Evolutionary conservation across 176 grass and related monocot species (phyloP), one percentile per base, ranked within the genome.

Genomic region (Paspalum notatum): DNA sequence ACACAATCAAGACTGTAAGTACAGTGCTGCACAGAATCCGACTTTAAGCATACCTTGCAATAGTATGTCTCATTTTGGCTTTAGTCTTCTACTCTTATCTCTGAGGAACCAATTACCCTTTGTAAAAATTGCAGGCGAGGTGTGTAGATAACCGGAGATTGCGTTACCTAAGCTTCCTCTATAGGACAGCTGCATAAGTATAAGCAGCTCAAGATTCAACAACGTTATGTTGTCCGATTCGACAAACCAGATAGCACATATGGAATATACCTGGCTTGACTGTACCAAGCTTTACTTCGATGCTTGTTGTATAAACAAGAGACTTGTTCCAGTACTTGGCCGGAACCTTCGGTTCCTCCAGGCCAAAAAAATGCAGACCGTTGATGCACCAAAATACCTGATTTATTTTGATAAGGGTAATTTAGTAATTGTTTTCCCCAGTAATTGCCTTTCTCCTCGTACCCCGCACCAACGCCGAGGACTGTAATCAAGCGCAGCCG

Each of bases 1-100:
- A 90, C 71, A 83, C 70, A 86, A 52, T 82, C 84, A 60, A 95
- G 83, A 79, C 78, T 81, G 76, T 93, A 84, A 87, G 85, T 91
- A 26, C 2, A 62, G 18, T 24, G 38, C 54, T 64, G 48, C 17
- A 60, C 55, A 56, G 14, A 77, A 83, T 91, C 72, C n/a, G 72
- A 78, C 80, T 82, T 53, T 49, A 55, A 32, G 13, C 20, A 67
- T 12, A 67, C 8, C 21, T 26, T 58, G 63, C 16, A 42, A 20
- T 41, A 2, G 13, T 79, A 24, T 25, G 20, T 38, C 70, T 25
- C 37, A 24, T 3, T 18, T 79, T 79, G 20, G 6, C 40, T 73
- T 73, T 17, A 71, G 9, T 56, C 8, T 60, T 24, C n/a, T 52
- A 17, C 22, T 74, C 16, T 66, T 11, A 39, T 61, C 44, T 66